These are phyloP conservation scores for Physaria fendleri DNA, from an alignment of 345 rosid genomes.

Conservation along the genomic window DNA sequence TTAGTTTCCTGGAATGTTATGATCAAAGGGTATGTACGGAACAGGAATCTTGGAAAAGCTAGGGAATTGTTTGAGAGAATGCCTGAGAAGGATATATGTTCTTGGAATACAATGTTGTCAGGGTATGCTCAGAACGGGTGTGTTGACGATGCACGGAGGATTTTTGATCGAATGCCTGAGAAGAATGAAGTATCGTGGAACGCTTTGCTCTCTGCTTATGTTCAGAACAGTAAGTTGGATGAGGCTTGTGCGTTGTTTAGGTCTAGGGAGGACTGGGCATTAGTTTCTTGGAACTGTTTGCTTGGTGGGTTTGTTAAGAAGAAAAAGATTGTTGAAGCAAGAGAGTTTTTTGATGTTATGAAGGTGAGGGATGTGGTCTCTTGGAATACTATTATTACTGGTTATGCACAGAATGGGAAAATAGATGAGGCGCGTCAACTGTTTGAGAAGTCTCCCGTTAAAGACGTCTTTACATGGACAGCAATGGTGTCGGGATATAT, in stretches of 20 bases:
- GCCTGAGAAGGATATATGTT: conserved; percentile 54
- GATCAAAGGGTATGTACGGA: conserved; percentile 58
- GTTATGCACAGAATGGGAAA: conserved; percentile 50
- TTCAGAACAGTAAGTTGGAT: conserved; percentile 54
- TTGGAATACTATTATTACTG: conserved; percentile 55
- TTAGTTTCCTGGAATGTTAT: conserved; percentile 59
- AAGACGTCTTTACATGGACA: conserved; percentile 69
- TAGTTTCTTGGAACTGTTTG: conserved; percentile 66
- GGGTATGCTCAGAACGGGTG: conserved; percentile 60
- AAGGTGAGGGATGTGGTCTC: conserved; percentile 48
- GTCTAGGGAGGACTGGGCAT: conserved; percentile 42
- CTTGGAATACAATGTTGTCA: conserved; percentile 70
- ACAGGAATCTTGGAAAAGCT: conserved; percentile 46
- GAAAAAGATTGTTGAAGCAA: conserved; percentile 41
- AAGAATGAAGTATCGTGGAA: conserved; percentile 58
- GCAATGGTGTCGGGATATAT: conserved; percentile 58
- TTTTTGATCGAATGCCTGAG: conserved; percentile 47
- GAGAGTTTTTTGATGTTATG: conserved; percentile 42
- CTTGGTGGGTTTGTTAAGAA: conserved; percentile 56
- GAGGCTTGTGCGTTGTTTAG: conserved; percentile 46
- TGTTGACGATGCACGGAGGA: conserved; percentile 42
- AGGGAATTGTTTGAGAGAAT: conserved; percentile 42
- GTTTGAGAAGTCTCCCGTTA: conserved; percentile 44
- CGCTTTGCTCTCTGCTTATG: conserved; percentile 51
- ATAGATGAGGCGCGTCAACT: conserved; percentile 45